Percentiles rank a stretch among this genome's conserved stretches.
These are phyloP conservation scores for Singerocomus rubriflavus DNA, from an alignment of 1,284 basidiomycete genomes.

Conservation along the genomic window DNA sequence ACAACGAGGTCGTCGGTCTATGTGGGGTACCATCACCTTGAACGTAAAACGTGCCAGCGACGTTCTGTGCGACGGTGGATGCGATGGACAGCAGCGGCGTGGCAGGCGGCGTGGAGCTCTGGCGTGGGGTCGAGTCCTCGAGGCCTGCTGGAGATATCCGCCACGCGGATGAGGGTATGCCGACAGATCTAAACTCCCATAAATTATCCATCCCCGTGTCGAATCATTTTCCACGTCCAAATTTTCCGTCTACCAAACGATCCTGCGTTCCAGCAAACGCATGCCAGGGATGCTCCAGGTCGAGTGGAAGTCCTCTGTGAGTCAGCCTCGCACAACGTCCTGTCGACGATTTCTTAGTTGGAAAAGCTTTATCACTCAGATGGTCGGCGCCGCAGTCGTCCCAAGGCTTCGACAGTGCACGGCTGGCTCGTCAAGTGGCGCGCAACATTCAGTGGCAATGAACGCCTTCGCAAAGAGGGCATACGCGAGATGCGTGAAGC, in stretches of 20 bases:
- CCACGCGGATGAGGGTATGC: conserved; percentile 17
- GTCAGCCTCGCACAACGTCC: conserved; percentile 12
- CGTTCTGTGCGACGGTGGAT: neutral
- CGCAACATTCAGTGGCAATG: conserved; percentile 66
- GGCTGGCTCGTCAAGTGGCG: conserved; percentile 79
- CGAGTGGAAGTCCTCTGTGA: conserved; percentile 42
- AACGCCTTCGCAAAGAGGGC: conserved; percentile 49
- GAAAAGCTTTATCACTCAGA: conserved; percentile 45
- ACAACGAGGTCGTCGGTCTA: conserved; percentile 14
- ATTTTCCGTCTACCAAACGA: conserved; percentile 9
- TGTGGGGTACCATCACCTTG: neutral
- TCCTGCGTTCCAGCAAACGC: conserved; percentile 7
- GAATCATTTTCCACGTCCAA: conserved; percentile 11
- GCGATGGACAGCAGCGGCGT: conserved; percentile 11
- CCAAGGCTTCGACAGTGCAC: conserved; percentile 63
- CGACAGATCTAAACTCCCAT: conserved; percentile 11
- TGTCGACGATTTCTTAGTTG: conserved; percentile 3
- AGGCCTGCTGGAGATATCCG: conserved; percentile 14
- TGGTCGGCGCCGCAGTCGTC: conserved; percentile 46
- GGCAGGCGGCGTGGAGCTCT: neutral
- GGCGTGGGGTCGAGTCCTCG: no score
- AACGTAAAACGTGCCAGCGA: conserved; percentile 11
- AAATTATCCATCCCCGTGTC: conserved; percentile 21
- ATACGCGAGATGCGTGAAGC: conserved; percentile 57
- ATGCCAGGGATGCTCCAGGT: conserved; percentile 31